Base-by-base conservation (phyloP, 2,329 filamentous ascomycete species). In the Cylindrodendrum hubeiense region DNA sequence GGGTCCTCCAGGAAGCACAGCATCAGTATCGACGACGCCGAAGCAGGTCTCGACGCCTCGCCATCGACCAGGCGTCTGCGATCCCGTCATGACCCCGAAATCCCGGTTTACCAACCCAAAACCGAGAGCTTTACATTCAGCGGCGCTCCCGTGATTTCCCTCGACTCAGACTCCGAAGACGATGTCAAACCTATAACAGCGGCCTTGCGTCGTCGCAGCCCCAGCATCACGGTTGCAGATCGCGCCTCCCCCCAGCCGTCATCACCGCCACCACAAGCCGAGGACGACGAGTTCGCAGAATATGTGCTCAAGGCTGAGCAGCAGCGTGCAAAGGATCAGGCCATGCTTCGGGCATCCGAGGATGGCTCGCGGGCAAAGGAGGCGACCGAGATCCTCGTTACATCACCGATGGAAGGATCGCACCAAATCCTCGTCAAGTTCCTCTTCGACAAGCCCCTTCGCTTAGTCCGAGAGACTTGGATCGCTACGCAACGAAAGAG, bases 401-500 rank as follows among this genome's bases (percentile, higher is more conserved):
- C 85, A 0, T 93, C 94, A 6, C 83, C 86, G 83, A 84, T 47
- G 87, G 91, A 0, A 86, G 81, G n/a, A n/a, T n/a, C n/a, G n/a
- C n/a, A n/a, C 24, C 80, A 87, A 22, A 50, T 76, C 56, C 9
- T 76, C 30, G 82, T 93, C 55, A 89, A 86, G 53, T 88, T 92
- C 41, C 89, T 88, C 71, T 84, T 93, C 65, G 88, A 87, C 34
- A 92, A 93, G 74, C 83, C 86, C 3, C 82, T 98, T 6, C 86
- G 87, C 65, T 82, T 91, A 60, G 88, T 95, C 6, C 87, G 90
- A 44, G 77, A 88, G 39, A 88, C 87, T 13, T 98, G 94, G 93
- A 88, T 91, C 71, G 80, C 83, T 13, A 84, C 85, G 58, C 91
- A 95, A 74, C 78, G 77, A 2, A 85, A 78, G 2, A 78, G 81